Evolutionary conservation across 2,329 filamentous ascomycete species (phyloP), one percentile per base, ranked within the genome.

Genomic region (Apiospora rasikravindrae): DNA sequence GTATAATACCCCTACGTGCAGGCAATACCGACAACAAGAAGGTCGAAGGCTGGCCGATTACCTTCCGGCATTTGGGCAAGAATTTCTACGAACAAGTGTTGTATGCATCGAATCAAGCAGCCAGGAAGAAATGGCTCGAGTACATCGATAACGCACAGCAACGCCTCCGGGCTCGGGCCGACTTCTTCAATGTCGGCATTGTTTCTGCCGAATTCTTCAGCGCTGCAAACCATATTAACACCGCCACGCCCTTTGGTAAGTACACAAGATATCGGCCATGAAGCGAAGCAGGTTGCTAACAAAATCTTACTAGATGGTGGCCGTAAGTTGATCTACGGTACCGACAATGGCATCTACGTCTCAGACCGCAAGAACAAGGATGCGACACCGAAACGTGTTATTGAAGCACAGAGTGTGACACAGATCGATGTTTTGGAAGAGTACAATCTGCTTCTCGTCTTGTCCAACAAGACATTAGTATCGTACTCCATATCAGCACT

Each of bases 351-450:
- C 73, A 94, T 99, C 69, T 99, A 94, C 81, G 87, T 98, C 40
- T 95, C 94, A 47, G 96, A 99, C 77, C 92, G 96, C 71, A 96
- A 94, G 85, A 92, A 93, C 57, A 97, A 94, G 82, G 95, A 98
- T 84, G 91, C 81, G 86, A 88, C 80, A 83, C 96, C 96, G 7
- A 92, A 91, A 77, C 91, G 94, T 71, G 94, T 98, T 45, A 88
- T 99, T 71, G 96, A 99, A 79, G 91, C 91, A 71, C 92, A 92
- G 73, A 91, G 91, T 73, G 96, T 99, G 37, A 98, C 96, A 0
- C 96, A 99, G 81, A 93, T 99, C 74, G 96, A 99, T 80, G 95
- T 98, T 8, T 87, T 99, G 57, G 96, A 99, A 82, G 95, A 98
- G 82, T 98, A 98, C 80, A 91, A 95, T 77, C 90, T 99, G 71